Base-by-base conservation (phyloP, 2,329 filamentous ascomycete species). In the Fusarium armeniacum region DNA sequence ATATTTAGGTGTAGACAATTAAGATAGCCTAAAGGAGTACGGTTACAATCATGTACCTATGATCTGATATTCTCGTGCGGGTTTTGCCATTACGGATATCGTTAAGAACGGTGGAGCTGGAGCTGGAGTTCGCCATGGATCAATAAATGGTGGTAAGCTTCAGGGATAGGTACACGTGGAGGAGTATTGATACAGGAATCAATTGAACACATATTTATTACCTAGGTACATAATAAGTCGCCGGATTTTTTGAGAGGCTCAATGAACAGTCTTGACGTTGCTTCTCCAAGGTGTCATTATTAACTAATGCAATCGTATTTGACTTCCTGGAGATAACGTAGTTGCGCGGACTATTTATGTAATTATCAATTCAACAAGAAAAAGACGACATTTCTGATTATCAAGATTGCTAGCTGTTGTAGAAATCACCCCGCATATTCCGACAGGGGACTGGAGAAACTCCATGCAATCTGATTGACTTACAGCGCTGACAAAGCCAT, bases 21-120 rank as follows among this genome's bases (percentile, higher is more conserved):
- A 15, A 28, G 32, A 22, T 55, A 52, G 22, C 24, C 51, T 62
- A 41, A 47, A 65, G 46, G 11, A 26, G 28, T 15, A 12, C 10
- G 24, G 13, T n/a, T 22, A 28, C 15, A 28, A 26, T 30, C n/a
- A 30, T 30, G 28, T 11, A 30, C 9, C 9, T 30, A 70, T 72
- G 69, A 65, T 67, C 46, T 72, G 65, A 71, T 67, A 33, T 35
- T 24, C 45, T 53, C 36, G 47, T 71, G 57, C 46, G 58, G 49
- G 57, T 70, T 64, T 62, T 44, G 35, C 64, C 50, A 20, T 47
- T 33, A 53, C 51, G 32, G 26, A 57, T 43, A 40, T 36, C 26
- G 61, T 60, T 62, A 22, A 52, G 56, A 65, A 51, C 13, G 44
- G 71, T 72, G 69, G 71, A 63, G 67, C 67, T 62, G 52, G 58